phyloP scores from a whole-genome alignment of 306 rosid genomes.

The Acacia crassicarpa region DNA sequence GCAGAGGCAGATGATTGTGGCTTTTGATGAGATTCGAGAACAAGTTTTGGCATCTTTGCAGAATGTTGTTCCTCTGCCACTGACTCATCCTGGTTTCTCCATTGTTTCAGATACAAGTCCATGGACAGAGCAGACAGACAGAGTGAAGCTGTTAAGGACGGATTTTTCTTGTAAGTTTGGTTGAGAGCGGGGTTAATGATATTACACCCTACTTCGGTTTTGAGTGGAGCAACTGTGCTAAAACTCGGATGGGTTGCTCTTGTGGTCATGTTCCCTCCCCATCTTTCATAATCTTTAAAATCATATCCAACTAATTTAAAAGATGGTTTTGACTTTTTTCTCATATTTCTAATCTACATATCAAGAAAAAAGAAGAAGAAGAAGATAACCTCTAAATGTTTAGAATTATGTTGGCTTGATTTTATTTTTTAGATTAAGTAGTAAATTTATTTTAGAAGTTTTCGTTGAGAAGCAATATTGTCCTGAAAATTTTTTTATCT shows the following conservation, averaged over 20 bases:
- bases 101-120: conserved; percentile 88
- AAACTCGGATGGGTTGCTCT: not conserved
- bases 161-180: not conserved
- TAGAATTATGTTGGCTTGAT: not conserved
- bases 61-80: conserved; percentile 72
- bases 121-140: conserved; percentile 37
- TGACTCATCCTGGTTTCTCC: conserved; percentile 93
- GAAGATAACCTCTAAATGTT: too few relatives aligned
- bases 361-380: too few relatives aligned
- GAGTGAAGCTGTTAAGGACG: not conserved
- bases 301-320: too few relatives aligned
- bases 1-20: conserved; percentile 50
- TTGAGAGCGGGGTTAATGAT: not conserved
- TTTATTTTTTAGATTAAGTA: not conserved
- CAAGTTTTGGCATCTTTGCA: conserved; percentile 84
- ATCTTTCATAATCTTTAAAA: too few relatives aligned
- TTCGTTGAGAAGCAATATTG: too few relatives aligned
- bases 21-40: conserved; percentile 53
- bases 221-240: conserved; percentile 42
- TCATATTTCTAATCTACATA: too few relatives aligned
- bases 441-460: too few relatives aligned
- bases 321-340: too few relatives aligned
- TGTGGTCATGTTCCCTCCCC: rapidly evolving
- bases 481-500: too few relatives aligned
- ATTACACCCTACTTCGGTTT: conserved; percentile 28